A percentile compares a stretch with the other conserved stretches of the same genome.
Conservation (phyloP, 106 monocot species). For the Ottelia alismoides region DNA sequence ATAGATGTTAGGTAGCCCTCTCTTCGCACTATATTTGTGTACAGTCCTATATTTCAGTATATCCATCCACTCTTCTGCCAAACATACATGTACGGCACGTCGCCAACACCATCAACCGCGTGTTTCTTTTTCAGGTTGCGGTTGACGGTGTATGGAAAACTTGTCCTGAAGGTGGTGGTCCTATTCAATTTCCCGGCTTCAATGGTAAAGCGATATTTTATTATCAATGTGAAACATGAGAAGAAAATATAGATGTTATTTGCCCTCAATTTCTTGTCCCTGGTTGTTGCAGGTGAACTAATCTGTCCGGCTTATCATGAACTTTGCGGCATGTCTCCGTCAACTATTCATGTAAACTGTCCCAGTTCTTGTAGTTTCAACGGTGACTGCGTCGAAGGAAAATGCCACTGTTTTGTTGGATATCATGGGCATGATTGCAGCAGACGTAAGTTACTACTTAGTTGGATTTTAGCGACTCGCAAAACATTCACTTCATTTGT, state of each 20-base stretch:
- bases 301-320: slow-evolving; percentile 95
- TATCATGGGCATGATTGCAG: slow-evolving; percentile 91
- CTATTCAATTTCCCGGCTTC: slow-evolving; percentile 91
- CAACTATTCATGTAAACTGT: slow-evolving; percentile 49
- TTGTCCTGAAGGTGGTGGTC: slow-evolving; percentile 84
- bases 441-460: slow-evolving; percentile 37
- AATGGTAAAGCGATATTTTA: slow-evolving; percentile 43
- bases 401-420: slow-evolving; percentile 84
- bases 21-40: too few species aligned
- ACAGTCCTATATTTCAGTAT: not conserved
- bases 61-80: not conserved
- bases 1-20: too few species aligned
- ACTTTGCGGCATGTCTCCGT: slow-evolving; percentile 41
- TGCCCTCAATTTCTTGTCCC: not conserved
- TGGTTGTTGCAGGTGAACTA: slow-evolving; percentile 61
- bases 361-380: slow-evolving; percentile 68
- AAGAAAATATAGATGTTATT: not conserved
- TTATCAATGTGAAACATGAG: not conserved
- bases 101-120: not conserved
- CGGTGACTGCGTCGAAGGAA: slow-evolving; percentile 85
- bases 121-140: slow-evolving; percentile 46
- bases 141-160: slow-evolving; percentile 88
- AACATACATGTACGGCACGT: not conserved
- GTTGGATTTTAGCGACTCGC: not conserved
- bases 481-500: not conserved